Evolutionary conservation across 805 yeast genomes (phyloP).

Genomic region (Candida cerambycidarum): DNA sequence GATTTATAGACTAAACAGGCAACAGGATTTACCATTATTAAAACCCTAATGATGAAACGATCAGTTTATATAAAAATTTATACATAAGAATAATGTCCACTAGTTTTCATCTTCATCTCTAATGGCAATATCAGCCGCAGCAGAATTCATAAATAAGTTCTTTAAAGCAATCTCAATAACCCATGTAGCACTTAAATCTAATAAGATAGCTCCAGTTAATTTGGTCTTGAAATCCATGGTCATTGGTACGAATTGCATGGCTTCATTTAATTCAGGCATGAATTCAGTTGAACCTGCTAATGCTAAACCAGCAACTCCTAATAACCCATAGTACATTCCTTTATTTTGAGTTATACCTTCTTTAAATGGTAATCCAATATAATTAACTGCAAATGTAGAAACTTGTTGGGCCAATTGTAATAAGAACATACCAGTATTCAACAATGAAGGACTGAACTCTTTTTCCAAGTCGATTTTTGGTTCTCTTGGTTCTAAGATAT

Average conservation of each 20-base stretch:
- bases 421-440: slow-evolving; percentile 94
- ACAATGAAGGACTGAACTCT: slow-evolving; percentile 80
- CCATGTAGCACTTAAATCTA: slow-evolving; percentile 79
- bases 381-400: slow-evolving; percentile 95
- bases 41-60: slow-evolving; percentile 1
- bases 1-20: slow-evolving; percentile 26
- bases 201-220: slow-evolving; percentile 67
- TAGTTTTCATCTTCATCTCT: slow-evolving; percentile 25
- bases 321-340: slow-evolving; percentile 94
- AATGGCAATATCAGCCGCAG: slow-evolving; percentile 86
- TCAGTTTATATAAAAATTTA: too few species aligned
- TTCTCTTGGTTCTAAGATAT: slow-evolving; percentile 87
- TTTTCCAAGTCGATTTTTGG: slow-evolving; percentile 89
- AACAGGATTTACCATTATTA: slow-evolving; percentile 23
- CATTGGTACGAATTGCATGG: slow-evolving; percentile 92
- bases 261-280: slow-evolving; percentile 89
- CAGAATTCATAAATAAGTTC: slow-evolving; percentile 82
- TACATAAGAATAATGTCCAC: too few species aligned
- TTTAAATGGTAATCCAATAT: slow-evolving; percentile 95
- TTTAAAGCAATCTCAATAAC: slow-evolving; percentile 79
- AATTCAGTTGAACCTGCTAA: slow-evolving; percentile 92
- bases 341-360: slow-evolving; percentile 86
- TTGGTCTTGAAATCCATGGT: slow-evolving; percentile 66
- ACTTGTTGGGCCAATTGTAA: slow-evolving; percentile 95
- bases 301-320: slow-evolving; percentile 88